phyloP scores from a whole-genome alignment of 2,329 filamentous ascomycete species.

The Meredithiella fracta region DNA sequence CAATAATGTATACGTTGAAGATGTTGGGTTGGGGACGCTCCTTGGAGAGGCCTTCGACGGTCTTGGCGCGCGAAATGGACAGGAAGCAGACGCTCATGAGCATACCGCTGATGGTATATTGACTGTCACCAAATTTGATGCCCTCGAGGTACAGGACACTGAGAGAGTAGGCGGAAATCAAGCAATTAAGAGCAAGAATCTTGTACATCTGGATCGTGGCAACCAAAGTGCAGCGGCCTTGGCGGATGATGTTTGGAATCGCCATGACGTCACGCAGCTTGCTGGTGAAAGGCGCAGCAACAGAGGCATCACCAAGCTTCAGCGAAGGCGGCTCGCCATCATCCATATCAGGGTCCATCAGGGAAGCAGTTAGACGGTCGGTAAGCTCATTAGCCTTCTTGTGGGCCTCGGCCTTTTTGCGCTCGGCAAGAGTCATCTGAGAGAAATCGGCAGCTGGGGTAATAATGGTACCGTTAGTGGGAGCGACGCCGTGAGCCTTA shows the following conservation, averaged over 20 bases:
- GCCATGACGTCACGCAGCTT: conserved; percentile 95
- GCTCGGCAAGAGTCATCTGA: conserved; percentile 31
- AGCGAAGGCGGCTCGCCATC: conserved; percentile 86
- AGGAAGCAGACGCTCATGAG: conserved; percentile 99
- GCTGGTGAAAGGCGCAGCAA: conserved; percentile 92
- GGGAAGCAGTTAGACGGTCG: conserved; percentile 67
- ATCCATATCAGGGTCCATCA: conserved; percentile 82
- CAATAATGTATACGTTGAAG: conserved; percentile 98
- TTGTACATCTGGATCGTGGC: conserved; percentile 99
- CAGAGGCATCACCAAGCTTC: conserved; percentile 92
- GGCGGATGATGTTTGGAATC: conserved; percentile 94
- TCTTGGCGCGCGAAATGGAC: conserved; percentile 92
- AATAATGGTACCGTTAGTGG: conserved; percentile 47
- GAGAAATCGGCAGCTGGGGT: conserved; percentile 19
- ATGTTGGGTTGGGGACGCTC: conserved; percentile 97
- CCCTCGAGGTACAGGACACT: conserved; percentile 93
- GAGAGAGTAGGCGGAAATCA: conserved; percentile 94
- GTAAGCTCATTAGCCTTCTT: conserved; percentile 63
- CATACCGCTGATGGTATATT: conserved; percentile 98
- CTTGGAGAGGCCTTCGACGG: conserved; percentile 88
- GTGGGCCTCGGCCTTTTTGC: conserved; percentile 47
- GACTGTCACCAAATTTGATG: conserved; percentile 97
- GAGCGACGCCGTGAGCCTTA: conserved; percentile 34
- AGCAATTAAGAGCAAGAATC: conserved; percentile 90
- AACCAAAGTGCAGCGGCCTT: conserved; percentile 91